Base-by-base conservation (phyloP, 2,329 filamentous ascomycete genomes). In the Neonectria punicea region DNA sequence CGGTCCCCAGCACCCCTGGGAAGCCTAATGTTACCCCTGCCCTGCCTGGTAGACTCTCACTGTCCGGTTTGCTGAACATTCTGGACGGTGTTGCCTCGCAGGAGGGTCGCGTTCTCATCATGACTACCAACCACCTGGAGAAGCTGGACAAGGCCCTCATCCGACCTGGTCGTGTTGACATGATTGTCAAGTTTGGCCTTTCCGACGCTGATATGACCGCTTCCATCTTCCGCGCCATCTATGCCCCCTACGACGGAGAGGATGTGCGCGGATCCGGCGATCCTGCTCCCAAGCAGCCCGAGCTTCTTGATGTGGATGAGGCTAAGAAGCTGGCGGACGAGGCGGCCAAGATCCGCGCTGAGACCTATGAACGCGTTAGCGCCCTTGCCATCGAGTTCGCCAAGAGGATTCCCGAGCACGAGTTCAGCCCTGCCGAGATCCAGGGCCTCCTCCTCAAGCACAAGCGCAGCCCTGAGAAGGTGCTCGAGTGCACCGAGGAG, bases 1-100 rank as follows among this genome's bases (percentile, higher is more conserved):
- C 64, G 4, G 67, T 47, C 14, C 46, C 61, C 8, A 53, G 28
- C 22, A 30, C 53, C 9, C 50, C 66, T 7, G 46, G 55, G 16
- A 64, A 68, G 36, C 32, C 63, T 2, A 44, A 53, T n/a, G 30
- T 16, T 18, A 14, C 67, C 9, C 30, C 70, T 16, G 36, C 61
- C 5, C 50, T 70, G 2, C 60, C 63, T 6, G 73, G 74, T 2
- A 79, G 84, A 4, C 79, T 96, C 49, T 93, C 91, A 0, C 84
- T 96, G 2, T 93, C 92, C 0, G 92, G 92, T 0, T 83, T 96
- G 2, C 87, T 96, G 53, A 96, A 96, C 78, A 91, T 92, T 51
- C 89, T 96, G 44, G 92, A 97, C 70, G 92, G 93, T 43, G 87
- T 90, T 7, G 87, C 87, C 18, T 88, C 87, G 9, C 86, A 89